Conservation (phyloP, 2,329 filamentous ascomycete species). For the Alternaria solani region DNA sequence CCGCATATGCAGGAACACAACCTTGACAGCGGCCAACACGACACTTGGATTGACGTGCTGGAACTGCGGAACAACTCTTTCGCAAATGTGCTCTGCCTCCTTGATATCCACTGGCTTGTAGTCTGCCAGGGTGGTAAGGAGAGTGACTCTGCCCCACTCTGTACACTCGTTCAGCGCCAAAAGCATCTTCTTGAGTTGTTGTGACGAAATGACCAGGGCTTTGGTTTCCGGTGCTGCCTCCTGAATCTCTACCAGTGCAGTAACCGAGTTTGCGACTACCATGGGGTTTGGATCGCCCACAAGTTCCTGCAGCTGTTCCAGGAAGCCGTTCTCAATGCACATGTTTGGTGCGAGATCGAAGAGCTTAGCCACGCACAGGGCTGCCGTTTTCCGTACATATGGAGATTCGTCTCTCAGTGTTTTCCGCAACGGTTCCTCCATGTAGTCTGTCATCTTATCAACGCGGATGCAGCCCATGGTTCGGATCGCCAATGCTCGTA, state of each 20-base stretch:
- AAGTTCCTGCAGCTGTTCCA: constrained; percentile 92
- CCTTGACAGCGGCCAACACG: constrained; percentile 95
- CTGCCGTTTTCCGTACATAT: constrained; percentile 97
- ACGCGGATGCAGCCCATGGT: constrained; percentile 99
- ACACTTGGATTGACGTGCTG: constrained; percentile 98
- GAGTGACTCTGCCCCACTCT: constrained; percentile 96
- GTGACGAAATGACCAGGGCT: constrained; percentile 81
- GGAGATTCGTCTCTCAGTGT: constrained; percentile 96
- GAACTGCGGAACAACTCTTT: constrained; percentile 94
- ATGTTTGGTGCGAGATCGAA: constrained; percentile 92
- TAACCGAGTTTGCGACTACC: constrained; percentile 98
- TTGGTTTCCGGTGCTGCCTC: constrained; percentile 91
- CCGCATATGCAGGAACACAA: constrained; percentile 96
- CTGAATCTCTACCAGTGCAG: constrained; percentile 88
- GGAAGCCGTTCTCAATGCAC: constrained; percentile 96
- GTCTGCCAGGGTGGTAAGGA: constrained; percentile 86
- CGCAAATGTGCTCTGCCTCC: constrained; percentile 97
- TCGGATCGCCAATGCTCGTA: constrained; percentile 91
- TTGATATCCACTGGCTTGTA: constrained; percentile 89
- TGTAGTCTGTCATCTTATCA: constrained; percentile 99
- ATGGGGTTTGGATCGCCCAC: constrained; percentile 98
- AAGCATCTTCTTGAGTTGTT: constrained; percentile 90
- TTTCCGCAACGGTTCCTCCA: constrained; percentile 97
- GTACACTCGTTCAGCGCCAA: constrained; percentile 98
- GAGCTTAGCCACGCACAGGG: constrained; percentile 96